Evolutionary conservation across 2,329 filamentous ascomycete species (phyloP).

Genomic region (Colletotrichum liriopes): DNA sequence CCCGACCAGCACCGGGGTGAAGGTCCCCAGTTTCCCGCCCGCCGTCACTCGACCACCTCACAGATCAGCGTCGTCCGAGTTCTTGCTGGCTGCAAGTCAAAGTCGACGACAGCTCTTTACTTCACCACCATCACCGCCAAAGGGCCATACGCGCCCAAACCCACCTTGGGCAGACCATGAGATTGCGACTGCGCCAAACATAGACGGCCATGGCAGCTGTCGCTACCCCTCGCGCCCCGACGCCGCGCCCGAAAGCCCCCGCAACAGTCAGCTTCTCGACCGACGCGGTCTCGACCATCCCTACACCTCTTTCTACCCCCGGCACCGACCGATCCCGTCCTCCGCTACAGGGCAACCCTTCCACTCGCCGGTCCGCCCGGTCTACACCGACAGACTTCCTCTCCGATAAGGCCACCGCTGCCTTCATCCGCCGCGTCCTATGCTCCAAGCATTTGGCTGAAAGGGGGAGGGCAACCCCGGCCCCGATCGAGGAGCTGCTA

Average conservation of each 20-base stretch:
- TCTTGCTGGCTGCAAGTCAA: slow-evolving; percentile 44
- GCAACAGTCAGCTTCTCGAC: slow-evolving; percentile 41
- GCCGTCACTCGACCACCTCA: slow-evolving; percentile 29
- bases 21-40: slow-evolving; percentile 35
- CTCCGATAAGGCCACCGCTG: slow-evolving; percentile 84
- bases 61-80: slow-evolving; percentile 38
- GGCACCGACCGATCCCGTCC: slow-evolving; percentile 47
- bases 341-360: slow-evolving; percentile 42
- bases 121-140: slow-evolving; percentile 4
- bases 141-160: slow-evolving; percentile 6
- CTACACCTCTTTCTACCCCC: slow-evolving; percentile 40
- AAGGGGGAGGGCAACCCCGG: slow-evolving; percentile 66
- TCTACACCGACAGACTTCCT: slow-evolving; percentile 65
- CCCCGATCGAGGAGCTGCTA: slow-evolving; percentile 84
- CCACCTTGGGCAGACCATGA: slow-evolving; percentile 28
- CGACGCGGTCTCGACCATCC: slow-evolving; percentile 30
- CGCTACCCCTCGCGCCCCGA: slow-evolving; percentile 44
- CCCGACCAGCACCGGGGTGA: slow-evolving; percentile 20
- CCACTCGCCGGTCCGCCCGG: slow-evolving; percentile 51
- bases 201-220: slow-evolving; percentile 46
- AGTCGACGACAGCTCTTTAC: slow-evolving; percentile 41
- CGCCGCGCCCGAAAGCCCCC: slow-evolving; percentile 44
- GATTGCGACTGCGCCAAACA: slow-evolving; percentile 18
- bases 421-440: slow-evolving; percentile 86
- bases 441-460: slow-evolving; percentile 80